A percentile compares a stretch with the other conserved stretches of the same genome.
Evolutionary conservation across 441 rosid species (phyloP).

Genomic region (Bruguiera hainesii): DNA sequence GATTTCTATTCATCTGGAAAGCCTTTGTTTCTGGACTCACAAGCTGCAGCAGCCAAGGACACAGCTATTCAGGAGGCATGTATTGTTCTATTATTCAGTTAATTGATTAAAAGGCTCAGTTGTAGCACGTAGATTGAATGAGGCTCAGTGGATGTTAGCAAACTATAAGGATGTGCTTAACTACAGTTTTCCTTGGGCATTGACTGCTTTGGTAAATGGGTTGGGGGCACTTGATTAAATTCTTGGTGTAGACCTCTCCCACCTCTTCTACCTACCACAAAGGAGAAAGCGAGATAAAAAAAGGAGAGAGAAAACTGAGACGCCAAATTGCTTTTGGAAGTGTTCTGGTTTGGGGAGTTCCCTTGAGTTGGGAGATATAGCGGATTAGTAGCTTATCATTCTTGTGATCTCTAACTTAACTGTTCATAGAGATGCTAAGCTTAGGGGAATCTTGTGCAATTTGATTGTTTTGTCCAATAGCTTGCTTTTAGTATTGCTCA

Average conservation of each 20-base stretch:
- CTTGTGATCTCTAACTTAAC: no score
- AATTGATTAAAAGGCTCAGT: not conserved
- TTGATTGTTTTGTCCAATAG: no score
- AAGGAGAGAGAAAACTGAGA: not conserved
- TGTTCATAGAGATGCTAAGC: no score
- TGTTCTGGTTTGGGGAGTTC: not conserved
- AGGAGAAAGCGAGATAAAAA: not conserved
- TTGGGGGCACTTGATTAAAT: not conserved
- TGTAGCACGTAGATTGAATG: not conserved
- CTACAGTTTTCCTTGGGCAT: not conserved
- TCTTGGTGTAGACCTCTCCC: not conserved
- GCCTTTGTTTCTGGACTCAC: slow-evolving; percentile 70
- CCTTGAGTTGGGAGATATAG: no score
- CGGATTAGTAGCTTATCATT: not conserved
- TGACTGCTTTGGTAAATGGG: not conserved
- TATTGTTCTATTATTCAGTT: slow-evolving; percentile 7
- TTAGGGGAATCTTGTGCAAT: no score
- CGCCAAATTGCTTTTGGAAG: not conserved
- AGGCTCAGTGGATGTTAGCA: no score
- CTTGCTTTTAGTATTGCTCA: no score
- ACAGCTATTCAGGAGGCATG: slow-evolving; percentile 78
- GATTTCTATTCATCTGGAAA: slow-evolving; percentile 90
- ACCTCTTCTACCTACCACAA: not conserved
- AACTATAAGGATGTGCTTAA: not conserved
- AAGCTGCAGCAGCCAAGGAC: slow-evolving; percentile 64